Evolutionary conservation across 2,329 filamentous ascomycete genomes (phyloP), one percentile per base, ranked within the genome.

Genomic region (Claviceps maximensis): DNA sequence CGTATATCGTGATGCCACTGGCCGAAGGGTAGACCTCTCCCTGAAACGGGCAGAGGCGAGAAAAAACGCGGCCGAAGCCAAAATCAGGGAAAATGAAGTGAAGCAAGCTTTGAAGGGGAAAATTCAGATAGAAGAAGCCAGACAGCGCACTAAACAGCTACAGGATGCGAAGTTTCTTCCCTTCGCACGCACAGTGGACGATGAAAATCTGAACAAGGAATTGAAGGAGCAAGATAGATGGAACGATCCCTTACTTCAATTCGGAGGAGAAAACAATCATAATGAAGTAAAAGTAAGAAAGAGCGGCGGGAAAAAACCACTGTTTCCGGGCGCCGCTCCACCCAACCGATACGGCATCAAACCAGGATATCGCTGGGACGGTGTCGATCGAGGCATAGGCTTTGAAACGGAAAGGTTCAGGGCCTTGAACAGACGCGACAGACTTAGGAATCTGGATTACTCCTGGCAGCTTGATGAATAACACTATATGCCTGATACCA

Each of bases 401-500:
- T 97, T 96, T 65, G 93, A 98, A 72, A 86, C 81, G 57, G 85
- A 96, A 65, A 86, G 90, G 71, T 97, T 97, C 71, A 89, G 86
- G 66, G 87, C 89, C 2, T 74, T 90, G 59, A 96, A 96, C 67
- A 75, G 82, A 59, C 80, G 80, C 59, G 82, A 83, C 62, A 82
- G 89, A 65, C 82, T 86, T 60, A 86, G 87, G 68, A 84, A 84
- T 33, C 68, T 97, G 63, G 83, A 91, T 61, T 97, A 96, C 68
- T 82, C 86, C 33, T 98, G 91, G 93, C 88, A 96, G 74, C 93
- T 94, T 85, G 93, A 96, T 71, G 87, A 89, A 68, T 93, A 77
- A 29, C 54, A 53, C 52, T 56, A 50, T 19, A n/a, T 25, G 44
- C 25, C 38, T 23, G 5, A 46, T 21, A 48, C 49, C 12, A 51